A percentile compares a stretch with the other conserved stretches of the same genome.
These are phyloP conservation scores for Monocercomonoides exilis DNA, from an alignment of 78 protist species.

Conservation along the genomic window DNA sequence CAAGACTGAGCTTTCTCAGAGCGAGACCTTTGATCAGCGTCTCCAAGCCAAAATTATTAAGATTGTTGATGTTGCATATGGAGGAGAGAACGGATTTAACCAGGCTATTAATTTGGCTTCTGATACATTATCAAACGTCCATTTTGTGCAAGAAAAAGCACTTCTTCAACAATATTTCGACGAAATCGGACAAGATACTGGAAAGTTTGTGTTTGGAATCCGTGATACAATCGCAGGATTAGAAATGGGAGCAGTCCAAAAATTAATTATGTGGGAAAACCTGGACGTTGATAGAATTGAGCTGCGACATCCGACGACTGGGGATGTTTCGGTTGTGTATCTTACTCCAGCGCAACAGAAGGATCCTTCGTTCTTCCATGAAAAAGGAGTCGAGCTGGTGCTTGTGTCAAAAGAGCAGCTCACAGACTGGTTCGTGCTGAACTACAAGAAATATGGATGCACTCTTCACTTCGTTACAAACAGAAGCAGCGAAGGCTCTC, in stretches of 20 bases:
- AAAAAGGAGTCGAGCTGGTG: constrained; percentile 60
- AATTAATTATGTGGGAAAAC: constrained; percentile 86
- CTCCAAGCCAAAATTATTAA: constrained; percentile 71
- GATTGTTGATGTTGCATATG: constrained; percentile 53
- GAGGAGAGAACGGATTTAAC: constrained; percentile 96
- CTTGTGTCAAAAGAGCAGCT: constrained; percentile 51
- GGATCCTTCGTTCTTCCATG: constrained; percentile 22
- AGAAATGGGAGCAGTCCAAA: constrained; percentile 86
- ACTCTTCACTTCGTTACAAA: constrained; percentile 90
- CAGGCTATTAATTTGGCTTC: constrained; percentile 94
- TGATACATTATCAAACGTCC: constrained; percentile 82
- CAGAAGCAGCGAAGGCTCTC: constrained; percentile 94
- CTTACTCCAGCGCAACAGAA: constrained; percentile 58
- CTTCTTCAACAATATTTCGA: constrained; percentile 88
- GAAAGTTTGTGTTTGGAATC: constrained; percentile 87
- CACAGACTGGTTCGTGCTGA: constrained; percentile 83
- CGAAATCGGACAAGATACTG: constrained; percentile 90
- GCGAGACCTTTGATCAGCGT: constrained; percentile 90
- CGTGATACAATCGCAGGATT: constrained; percentile 78
- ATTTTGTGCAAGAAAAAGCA: constrained; percentile 93
- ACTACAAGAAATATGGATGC: constrained; percentile 83
- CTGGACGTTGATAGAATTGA: constrained; percentile 47
- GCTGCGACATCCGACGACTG: constrained; percentile 17
- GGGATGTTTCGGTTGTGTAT: constrained; percentile 31
- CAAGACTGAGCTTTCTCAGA: constrained; percentile 75